These are phyloP conservation scores for Lathyrus sativus DNA, from an alignment of 306 rosid species.

Conservation along the genomic window DNA sequence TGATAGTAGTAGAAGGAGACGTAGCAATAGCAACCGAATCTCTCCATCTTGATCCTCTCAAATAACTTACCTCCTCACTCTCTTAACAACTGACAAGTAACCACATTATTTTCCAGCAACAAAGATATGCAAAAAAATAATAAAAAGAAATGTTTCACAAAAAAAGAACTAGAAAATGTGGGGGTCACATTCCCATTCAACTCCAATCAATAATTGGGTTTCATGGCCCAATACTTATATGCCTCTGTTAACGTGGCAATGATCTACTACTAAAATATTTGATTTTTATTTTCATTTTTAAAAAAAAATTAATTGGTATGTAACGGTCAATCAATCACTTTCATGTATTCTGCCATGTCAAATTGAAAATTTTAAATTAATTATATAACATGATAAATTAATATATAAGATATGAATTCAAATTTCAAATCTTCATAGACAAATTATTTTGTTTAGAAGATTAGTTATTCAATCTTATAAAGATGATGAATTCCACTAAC, in stretches of 20 bases:
- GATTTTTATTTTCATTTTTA: no score
- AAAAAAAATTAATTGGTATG: no score
- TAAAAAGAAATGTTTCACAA: not conserved
- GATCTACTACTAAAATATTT: not conserved
- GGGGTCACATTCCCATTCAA: constrained; percentile 37
- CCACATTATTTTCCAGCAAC: constrained; percentile 4
- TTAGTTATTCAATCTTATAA: no score
- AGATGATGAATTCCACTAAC: no score
- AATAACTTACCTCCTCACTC: constrained; percentile 34
- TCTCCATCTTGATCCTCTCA: constrained; percentile 27
- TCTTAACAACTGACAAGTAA: constrained; percentile 40
- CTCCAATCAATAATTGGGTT: constrained; percentile 8
- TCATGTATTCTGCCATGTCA: no score
- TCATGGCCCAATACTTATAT: not conserved
- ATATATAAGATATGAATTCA: no score
- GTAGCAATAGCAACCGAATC: not conserved
- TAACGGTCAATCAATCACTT: no score
- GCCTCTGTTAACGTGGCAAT: constrained; percentile 1
- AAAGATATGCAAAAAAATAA: not conserved
- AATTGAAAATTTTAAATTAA: no score
- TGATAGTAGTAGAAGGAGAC: not conserved
- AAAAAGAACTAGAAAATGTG: not conserved
- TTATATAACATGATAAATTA: no score
- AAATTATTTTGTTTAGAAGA: no score
- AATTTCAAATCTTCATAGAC: no score